phyloP scores from a whole-genome alignment of 208 protist genomes.

The Leishmania tarentolae region DNA sequence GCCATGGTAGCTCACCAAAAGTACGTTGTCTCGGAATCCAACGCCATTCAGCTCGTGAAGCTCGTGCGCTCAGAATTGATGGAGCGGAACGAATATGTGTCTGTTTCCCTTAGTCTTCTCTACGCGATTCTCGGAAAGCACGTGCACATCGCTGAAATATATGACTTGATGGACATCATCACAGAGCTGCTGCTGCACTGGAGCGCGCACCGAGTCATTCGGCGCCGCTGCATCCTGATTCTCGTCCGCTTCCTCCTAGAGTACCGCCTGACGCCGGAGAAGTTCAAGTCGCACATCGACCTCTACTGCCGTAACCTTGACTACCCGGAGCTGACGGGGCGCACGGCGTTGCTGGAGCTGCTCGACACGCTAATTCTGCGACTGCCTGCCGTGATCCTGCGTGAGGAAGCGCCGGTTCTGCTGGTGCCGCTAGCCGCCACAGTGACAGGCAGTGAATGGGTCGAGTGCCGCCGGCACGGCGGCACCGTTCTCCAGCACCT shows the following conservation, averaged over 20 bases:
- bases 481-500: constrained; percentile 68
- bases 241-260: constrained; percentile 91
- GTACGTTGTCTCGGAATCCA: constrained; percentile 61
- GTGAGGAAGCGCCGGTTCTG: constrained; percentile 75
- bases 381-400: constrained; percentile 78
- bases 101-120: constrained; percentile 83
- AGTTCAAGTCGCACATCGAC: constrained; percentile 91
- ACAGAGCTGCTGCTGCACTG: constrained; percentile 88
- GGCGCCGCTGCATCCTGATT: constrained; percentile 72
- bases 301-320: constrained; percentile 85
- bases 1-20: constrained; percentile 76
- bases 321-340: constrained; percentile 78
- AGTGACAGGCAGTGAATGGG: constrained; percentile 64
- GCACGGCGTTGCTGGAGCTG: constrained; percentile 83
- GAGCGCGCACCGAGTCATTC: constrained; percentile 62
- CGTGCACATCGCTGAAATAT: constrained; percentile 84
- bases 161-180: constrained; percentile 87
- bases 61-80: constrained; percentile 78
- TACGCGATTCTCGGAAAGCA: constrained; percentile 90
- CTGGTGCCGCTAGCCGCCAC: constrained; percentile 74
- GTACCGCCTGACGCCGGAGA: constrained; percentile 87
- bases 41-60: constrained; percentile 64
- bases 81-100: constrained; percentile 79
- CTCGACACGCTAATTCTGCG: constrained; percentile 69
- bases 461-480: constrained; percentile 55